Evolutionary conservation across 495 filamentous ascomycete genomes (phyloP).

Genomic region (Aspergillus affinis): DNA sequence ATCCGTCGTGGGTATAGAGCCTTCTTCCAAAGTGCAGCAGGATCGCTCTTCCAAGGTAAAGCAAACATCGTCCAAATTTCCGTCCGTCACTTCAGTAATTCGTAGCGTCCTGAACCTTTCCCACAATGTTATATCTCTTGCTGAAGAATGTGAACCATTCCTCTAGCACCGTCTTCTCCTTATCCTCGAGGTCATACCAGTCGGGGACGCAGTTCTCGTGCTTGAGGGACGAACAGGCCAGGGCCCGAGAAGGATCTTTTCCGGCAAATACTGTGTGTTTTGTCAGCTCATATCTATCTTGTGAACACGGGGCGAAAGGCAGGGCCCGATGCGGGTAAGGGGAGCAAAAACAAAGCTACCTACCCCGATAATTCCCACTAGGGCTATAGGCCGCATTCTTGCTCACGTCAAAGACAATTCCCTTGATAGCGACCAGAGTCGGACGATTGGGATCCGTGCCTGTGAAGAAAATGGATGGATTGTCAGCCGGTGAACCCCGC

Average conservation of each 20-base stretch:
- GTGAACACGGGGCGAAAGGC: background rate
- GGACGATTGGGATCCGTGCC: conserved; percentile 64
- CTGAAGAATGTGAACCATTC: conserved; percentile 97
- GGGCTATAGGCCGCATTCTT: conserved; percentile 82
- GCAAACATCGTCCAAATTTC: background rate
- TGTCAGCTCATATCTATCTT: background rate
- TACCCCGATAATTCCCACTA: conserved; percentile 83
- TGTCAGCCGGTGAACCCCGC: background rate
- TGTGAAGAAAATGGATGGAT: conserved; percentile 17
- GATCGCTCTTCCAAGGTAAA: too few relatives aligned
- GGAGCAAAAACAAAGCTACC: background rate
- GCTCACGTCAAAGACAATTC: conserved; percentile 89
- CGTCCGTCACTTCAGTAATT: conserved; percentile 26
- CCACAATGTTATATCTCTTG: conserved; percentile 93
- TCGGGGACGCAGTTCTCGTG: conserved; percentile 78
- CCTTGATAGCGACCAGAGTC: conserved; percentile 94
- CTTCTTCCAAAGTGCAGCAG: background rate
- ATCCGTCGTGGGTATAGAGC: background rate
- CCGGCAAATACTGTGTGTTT: conserved; percentile 79
- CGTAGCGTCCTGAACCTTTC: conserved; percentile 60
- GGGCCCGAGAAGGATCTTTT: conserved; percentile 87
- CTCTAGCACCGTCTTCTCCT: conserved; percentile 77
- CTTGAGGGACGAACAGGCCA: conserved; percentile 84
- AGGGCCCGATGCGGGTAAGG: background rate
- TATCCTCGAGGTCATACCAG: conserved; percentile 83